Conservation (phyloP, 441 rosid species). For the Lepidium campestre region DNA sequence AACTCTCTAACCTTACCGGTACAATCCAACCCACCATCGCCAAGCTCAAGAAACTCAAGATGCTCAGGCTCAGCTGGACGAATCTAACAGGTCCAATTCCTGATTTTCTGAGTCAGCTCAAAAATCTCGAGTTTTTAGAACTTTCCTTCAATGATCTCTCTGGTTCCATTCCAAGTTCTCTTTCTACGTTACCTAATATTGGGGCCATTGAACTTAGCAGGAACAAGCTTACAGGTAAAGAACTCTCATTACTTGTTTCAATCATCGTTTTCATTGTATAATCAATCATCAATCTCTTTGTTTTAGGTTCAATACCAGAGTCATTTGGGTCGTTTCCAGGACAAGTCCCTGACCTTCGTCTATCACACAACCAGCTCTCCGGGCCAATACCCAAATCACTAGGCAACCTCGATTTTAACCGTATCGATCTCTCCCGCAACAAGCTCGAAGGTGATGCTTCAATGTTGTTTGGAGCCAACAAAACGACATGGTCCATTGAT, state of each 20-base stretch:
- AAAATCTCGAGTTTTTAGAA: constrained; percentile 39
- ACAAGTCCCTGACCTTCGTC: constrained; percentile 28
- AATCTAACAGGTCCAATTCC: constrained; percentile 53
- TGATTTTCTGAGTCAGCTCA: constrained; percentile 36
- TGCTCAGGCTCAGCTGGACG: constrained; percentile 39
- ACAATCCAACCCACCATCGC: constrained; percentile 40
- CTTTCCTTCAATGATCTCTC: constrained; percentile 47
- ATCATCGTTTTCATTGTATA: constrained; percentile 11
- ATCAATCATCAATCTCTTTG: constrained; percentile 9
- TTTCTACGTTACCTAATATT: constrained; percentile 40
- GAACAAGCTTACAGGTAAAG: constrained; percentile 40
- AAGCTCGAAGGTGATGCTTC: constrained; percentile 50
- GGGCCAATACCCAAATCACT: constrained; percentile 49
- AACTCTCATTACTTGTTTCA: background rate
- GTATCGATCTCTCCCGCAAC: constrained; percentile 49
- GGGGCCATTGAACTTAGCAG: constrained; percentile 38
- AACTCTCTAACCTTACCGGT: constrained; percentile 53
- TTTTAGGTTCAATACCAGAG: constrained; percentile 46
- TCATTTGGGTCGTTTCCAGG: constrained; percentile 39
- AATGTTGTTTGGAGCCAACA: constrained; percentile 42
- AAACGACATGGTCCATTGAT: constrained; percentile 30
- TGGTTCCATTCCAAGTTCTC: constrained; percentile 48
- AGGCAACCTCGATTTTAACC: constrained; percentile 30
- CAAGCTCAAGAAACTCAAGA: constrained; percentile 40
- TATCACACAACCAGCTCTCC: constrained; percentile 53